phyloP scores from a whole-genome alignment of 495 filamentous ascomycete genomes.

The Penicillium canescens region DNA sequence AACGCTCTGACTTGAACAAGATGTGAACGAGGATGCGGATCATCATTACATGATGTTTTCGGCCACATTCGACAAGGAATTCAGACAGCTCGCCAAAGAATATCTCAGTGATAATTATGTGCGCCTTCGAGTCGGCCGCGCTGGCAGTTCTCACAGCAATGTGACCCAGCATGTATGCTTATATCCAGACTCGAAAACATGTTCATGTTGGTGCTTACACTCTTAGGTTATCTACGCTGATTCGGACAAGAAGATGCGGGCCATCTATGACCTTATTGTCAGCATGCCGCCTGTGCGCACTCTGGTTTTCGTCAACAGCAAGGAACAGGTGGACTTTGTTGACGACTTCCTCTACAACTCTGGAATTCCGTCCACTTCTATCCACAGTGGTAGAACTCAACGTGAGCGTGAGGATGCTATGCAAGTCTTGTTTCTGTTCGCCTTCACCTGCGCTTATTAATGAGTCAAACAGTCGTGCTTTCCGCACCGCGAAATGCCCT shows the following conservation, averaged over 20 bases:
- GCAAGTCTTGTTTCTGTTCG: conserved; percentile 39
- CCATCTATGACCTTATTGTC: conserved; percentile 71
- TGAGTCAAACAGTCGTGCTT: conserved; percentile 62
- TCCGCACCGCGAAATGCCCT: conserved; percentile 70
- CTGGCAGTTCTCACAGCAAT: conserved; percentile 75
- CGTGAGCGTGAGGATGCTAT: conserved; percentile 91
- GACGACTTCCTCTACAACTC: conserved; percentile 86
- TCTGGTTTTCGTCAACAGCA: conserved; percentile 87
- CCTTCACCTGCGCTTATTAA: neutral
- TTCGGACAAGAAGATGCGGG: conserved; percentile 60
- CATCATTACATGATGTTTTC: conserved; percentile 91
- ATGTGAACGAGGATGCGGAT: conserved; percentile 76
- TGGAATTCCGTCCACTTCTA: conserved; percentile 77
- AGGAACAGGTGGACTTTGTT: conserved; percentile 70
- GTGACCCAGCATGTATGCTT: conserved; percentile 64
- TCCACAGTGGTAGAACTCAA: conserved; percentile 86
- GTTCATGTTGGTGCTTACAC: neutral
- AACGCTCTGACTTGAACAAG: conserved; percentile 30
- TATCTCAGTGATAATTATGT: conserved; percentile 72
- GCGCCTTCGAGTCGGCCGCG: conserved; percentile 80
- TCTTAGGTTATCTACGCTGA: conserved; percentile 62
- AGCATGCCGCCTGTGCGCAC: conserved; percentile 72
- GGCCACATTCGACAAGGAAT: conserved; percentile 81
- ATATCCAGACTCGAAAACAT: neutral
- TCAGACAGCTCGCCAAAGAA: conserved; percentile 71